These are phyloP conservation scores for Breynia disticha DNA, from an alignment of 441 rosid species.

Conservation along the genomic window DNA sequence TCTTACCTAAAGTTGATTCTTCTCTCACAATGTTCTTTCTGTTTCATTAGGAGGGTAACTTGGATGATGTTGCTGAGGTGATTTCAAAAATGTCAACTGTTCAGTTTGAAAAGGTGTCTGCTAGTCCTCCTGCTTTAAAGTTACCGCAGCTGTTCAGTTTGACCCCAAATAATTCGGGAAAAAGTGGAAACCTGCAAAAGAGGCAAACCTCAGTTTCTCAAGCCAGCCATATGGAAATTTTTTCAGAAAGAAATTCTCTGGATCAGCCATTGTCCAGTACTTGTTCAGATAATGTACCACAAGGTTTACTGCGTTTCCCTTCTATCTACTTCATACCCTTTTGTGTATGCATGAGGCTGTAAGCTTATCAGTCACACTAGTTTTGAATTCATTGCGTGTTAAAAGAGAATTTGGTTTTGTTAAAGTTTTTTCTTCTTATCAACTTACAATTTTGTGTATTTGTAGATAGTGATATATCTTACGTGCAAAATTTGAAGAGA, in stretches of 20 bases:
- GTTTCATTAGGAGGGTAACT: constrained; percentile 55
- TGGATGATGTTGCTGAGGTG: constrained; percentile 60
- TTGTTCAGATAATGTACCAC: constrained; percentile 41
- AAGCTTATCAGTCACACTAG: neutral
- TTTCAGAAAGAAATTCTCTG: constrained; percentile 47
- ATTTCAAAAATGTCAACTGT: constrained; percentile 60
- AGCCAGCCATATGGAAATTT: constrained; percentile 51
- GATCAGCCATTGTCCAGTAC: constrained; percentile 47
- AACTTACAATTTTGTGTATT: constrained; percentile 15
- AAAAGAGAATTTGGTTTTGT: neutral
- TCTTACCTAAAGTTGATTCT: neutral
- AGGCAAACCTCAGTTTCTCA: constrained; percentile 49
- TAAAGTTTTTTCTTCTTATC: constrained; percentile 11
- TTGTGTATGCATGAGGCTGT: constrained; percentile 1
- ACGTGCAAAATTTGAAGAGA: constrained; percentile 71
- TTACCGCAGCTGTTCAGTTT: constrained; percentile 89
- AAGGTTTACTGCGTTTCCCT: constrained; percentile 47
- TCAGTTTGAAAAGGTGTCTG: constrained; percentile 76
- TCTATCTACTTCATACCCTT: constrained; percentile 1
- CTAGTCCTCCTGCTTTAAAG: constrained; percentile 69
- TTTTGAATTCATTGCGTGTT: constrained; percentile 5
- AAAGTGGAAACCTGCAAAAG: constrained; percentile 69
- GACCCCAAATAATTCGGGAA: constrained; percentile 88
- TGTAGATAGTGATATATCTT: constrained; percentile 61
- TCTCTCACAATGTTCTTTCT: neutral